These are phyloP conservation scores for Aspergillus sp. DNA, from an alignment of 2,329 filamentous ascomycete genomes.

Conservation along the genomic window DNA sequence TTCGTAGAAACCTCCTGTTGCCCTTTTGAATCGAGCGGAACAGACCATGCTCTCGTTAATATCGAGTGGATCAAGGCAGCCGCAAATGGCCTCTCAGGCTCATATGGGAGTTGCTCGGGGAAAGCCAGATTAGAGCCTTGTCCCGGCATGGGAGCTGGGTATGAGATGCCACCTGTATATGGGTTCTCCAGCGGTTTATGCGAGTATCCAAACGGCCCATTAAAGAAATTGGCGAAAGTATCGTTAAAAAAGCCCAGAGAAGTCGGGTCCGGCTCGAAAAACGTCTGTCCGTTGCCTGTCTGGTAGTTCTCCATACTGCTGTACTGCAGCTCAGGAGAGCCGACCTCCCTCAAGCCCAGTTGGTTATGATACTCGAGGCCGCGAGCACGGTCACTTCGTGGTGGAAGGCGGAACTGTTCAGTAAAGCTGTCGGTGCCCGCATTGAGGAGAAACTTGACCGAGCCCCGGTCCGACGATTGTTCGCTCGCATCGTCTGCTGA, in stretches of 20 bases:
- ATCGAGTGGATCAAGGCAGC: conserved; percentile 33
- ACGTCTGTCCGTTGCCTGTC: conserved; percentile 10
- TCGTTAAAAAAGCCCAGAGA: conserved; percentile 25
- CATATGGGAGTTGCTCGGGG: conserved; percentile 16
- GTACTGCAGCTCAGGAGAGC: conserved; percentile 11
- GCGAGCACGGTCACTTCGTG: conserved; percentile 28
- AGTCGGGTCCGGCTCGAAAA: conserved; percentile 17
- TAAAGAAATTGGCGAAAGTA: conserved; percentile 30
- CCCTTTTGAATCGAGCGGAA: conserved; percentile 28
- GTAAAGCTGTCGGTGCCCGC: conserved; percentile 39
- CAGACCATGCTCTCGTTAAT: conserved; percentile 27
- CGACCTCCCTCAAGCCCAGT: conserved; percentile 15
- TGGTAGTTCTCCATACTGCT: conserved; percentile 8
- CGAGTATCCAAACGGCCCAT: conserved; percentile 24
- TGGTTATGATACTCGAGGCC: conserved; percentile 29
- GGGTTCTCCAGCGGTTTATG: conserved; percentile 16
- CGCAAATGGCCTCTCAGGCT: conserved; percentile 30
- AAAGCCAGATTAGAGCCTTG: conserved; percentile 14
- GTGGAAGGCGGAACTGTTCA: conserved; percentile 35
- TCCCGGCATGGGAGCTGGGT: conserved; percentile 8
- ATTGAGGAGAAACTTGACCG: conserved; percentile 40
- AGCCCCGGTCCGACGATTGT: conserved; percentile 34
- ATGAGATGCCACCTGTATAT: conserved; percentile 11
- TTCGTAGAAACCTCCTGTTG: conserved; percentile 32
- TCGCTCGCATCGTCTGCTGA: conserved; percentile 18